Percentiles rank a stretch among this genome's conserved stretches.
These are phyloP conservation scores for Candida odintsovae DNA, from an alignment of 805 yeast genomes.

Conservation along the genomic window DNA sequence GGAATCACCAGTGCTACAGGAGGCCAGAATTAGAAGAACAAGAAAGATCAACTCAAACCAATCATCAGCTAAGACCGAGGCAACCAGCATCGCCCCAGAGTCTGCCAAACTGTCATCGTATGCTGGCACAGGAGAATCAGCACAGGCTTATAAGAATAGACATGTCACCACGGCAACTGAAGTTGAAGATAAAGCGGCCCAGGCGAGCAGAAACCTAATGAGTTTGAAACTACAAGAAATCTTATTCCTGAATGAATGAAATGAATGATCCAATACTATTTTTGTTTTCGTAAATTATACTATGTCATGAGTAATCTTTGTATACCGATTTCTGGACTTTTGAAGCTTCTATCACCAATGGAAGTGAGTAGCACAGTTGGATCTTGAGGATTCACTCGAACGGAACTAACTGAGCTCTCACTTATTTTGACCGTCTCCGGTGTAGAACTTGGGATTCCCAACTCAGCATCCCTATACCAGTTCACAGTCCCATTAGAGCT, in stretches of 20 bases:
- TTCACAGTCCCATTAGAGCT: slow-evolving; percentile 16
- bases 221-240: slow-evolving; percentile 23
- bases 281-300: not conserved
- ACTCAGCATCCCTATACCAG: slow-evolving; percentile 20
- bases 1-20: not conserved
- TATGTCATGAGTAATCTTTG: not conserved
- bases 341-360: slow-evolving; percentile 16
- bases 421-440: not conserved
- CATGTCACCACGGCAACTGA: not conserved
- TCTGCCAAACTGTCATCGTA: not conserved
- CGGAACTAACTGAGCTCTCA: slow-evolving; percentile 10
- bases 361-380: slow-evolving; percentile 10
- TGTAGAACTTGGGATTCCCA: slow-evolving; percentile 9
- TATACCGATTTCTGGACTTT: slow-evolving; percentile 7
- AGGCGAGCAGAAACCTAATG: slow-evolving; percentile 20
- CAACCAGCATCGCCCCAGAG: not conserved
- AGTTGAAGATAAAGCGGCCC: slow-evolving; percentile 14
- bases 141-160: slow-evolving; percentile 3
- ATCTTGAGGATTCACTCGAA: slow-evolving; percentile 14
- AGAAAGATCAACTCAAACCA: not conserved
- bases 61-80: not conserved
- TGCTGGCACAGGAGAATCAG: not conserved
- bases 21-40: not conserved
- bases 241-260: slow-evolving; percentile 21
- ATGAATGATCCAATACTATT: not conserved